phyloP scores from a whole-genome alignment of 177 flowering plant genomes.

The Vitis hybrid region DNA sequence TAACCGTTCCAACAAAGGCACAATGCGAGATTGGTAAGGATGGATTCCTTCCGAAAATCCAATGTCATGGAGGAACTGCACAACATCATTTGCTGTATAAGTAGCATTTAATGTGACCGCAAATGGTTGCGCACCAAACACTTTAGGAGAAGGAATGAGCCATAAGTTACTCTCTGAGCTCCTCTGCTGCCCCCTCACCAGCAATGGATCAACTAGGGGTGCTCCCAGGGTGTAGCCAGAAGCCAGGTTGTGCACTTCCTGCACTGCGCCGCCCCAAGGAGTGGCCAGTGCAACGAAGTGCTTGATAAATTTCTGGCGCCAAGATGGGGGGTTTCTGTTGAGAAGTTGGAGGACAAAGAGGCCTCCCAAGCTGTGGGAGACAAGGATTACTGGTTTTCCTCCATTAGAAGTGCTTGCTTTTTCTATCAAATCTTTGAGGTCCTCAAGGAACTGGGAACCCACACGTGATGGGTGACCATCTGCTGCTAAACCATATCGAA shows the following conservation, averaged over 20 bases:
- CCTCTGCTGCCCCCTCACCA: conserved; percentile 76
- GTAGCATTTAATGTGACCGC: conserved; percentile 42
- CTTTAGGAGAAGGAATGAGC: conserved; percentile 72
- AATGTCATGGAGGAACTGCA: conserved; percentile 62
- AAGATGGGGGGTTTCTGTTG: conserved; percentile 46
- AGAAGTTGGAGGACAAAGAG: conserved; percentile 74
- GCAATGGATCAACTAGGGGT: conserved; percentile 72
- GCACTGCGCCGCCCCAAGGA: conserved; percentile 93
- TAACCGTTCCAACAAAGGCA: conserved; percentile 47
- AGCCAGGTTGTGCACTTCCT: conserved; percentile 80
- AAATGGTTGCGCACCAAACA: conserved; percentile 35
- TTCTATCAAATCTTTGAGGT: conserved; percentile 65
- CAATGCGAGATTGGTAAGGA: conserved; percentile 55
- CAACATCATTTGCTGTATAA: conserved; percentile 53
- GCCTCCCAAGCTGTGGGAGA: conserved; percentile 95
- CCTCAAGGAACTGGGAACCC: conserved; percentile 61
- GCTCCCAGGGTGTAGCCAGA: conserved; percentile 83
- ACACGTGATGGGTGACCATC: conserved; percentile 60
- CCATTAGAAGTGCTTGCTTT: conserved; percentile 57
- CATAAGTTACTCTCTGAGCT: conserved; percentile 91
- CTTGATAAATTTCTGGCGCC: conserved; percentile 65
- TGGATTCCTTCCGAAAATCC: conserved; percentile 59
- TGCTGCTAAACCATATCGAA: conserved; percentile 80
- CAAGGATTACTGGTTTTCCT: conserved; percentile 67
- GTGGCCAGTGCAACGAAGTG: conserved; percentile 75